Evolutionary conservation across 495 filamentous ascomycete species (phyloP).

Genomic region (Penicillium paradoxum): DNA sequence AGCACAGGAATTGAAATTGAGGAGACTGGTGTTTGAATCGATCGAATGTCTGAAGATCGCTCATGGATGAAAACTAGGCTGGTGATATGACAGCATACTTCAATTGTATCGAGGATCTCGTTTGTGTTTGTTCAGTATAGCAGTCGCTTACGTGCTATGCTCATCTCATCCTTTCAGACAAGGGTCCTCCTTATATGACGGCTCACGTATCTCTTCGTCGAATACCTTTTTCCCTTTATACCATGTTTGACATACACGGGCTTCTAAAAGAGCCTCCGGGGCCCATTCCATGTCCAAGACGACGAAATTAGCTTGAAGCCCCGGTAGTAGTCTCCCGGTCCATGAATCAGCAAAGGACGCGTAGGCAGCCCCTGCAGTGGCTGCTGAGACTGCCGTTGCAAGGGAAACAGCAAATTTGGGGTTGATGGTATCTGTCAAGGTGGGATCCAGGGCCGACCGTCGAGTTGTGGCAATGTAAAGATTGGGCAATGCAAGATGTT

Average conservation of each 20-base stretch:
- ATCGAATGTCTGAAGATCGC: too few species aligned
- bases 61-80: too few species aligned
- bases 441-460: constrained; percentile 47
- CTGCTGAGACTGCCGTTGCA: constrained; percentile 48
- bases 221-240: constrained; percentile 47
- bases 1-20: background rate
- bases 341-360: constrained; percentile 52
- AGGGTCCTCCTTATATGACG: too few species aligned
- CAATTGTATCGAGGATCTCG: background rate
- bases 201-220: background rate
- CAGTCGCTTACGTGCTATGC: too few species aligned
- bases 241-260: constrained; percentile 50
- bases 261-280: constrained; percentile 46
- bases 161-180: too few species aligned
- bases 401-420: constrained; percentile 48
- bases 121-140: too few species aligned
- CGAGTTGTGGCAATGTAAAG: constrained; percentile 58
- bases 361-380: constrained; percentile 54
- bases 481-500: constrained; percentile 51
- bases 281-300: constrained; percentile 56
- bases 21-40: background rate
- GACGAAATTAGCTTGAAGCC: constrained; percentile 53
- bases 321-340: constrained; percentile 44
- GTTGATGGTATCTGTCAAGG: constrained; percentile 46
- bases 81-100: background rate